phyloP scores from a whole-genome alignment of 2,329 filamentous ascomycete species.

The Fusarium keratoplasticum region DNA sequence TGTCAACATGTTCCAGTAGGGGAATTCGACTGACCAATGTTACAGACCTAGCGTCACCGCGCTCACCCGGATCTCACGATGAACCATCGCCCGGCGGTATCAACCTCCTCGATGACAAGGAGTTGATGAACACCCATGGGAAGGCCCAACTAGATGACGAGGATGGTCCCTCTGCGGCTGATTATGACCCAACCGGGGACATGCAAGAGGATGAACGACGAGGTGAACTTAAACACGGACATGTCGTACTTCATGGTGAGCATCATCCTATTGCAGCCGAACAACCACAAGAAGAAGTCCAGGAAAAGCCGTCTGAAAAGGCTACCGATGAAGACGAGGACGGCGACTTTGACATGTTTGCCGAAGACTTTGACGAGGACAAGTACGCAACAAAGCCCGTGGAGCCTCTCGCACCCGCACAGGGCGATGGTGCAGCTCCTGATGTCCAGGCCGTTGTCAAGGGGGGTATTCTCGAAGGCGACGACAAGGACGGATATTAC shows the following conservation, averaged over 20 bases:
- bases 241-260: constrained; percentile 63
- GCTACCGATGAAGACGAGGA: constrained; percentile 61
- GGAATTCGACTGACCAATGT: constrained; percentile 38
- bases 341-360: constrained; percentile 83
- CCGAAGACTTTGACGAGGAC: constrained; percentile 78
- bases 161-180: constrained; percentile 89
- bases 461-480: constrained; percentile 88
- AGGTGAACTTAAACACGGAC: constrained; percentile 72
- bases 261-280: constrained; percentile 44
- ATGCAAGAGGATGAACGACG: constrained; percentile 86
- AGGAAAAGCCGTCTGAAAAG: constrained; percentile 44
- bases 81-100: constrained; percentile 69
- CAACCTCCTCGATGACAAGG: constrained; percentile 73
- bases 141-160: constrained; percentile 57
- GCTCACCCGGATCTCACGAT: constrained; percentile 59
- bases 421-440: constrained; percentile 59
- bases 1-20: constrained; percentile 31
- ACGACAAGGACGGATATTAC: constrained; percentile 96
- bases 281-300: constrained; percentile 39
- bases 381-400: constrained; percentile 68
- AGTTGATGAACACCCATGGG: constrained; percentile 72
- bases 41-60: constrained; percentile 56
- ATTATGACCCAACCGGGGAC: constrained; percentile 90
- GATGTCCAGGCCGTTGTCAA: constrained; percentile 72
- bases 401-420: constrained; percentile 48